phyloP scores from a whole-genome alignment of 2,329 filamentous ascomycete genomes.

The Sclerotinia minor region DNA sequence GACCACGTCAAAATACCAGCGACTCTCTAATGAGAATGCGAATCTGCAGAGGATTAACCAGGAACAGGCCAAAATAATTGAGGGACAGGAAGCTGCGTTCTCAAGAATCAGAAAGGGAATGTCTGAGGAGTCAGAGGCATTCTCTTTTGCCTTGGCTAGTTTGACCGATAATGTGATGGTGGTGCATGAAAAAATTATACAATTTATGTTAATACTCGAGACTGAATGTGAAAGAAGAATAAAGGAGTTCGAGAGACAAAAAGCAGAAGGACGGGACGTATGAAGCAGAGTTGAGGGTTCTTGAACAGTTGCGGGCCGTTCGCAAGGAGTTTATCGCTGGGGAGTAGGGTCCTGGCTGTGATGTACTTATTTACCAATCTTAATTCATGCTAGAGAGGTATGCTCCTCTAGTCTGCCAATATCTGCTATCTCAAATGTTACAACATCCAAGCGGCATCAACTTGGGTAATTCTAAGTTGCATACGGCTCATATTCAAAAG shows the following conservation, averaged over 20 bases:
- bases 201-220: rapidly evolving
- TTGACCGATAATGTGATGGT: background rate
- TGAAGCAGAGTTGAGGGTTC: background rate
- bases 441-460: no score
- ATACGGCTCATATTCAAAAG: background rate
- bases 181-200: background rate
- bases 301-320: background rate
- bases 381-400: background rate
- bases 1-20: background rate
- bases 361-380: no score
- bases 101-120: background rate
- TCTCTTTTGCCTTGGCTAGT: background rate
- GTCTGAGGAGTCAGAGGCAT: background rate
- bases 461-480: background rate
- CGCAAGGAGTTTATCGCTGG: background rate
- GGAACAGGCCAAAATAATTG: background rate
- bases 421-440: rapidly evolving
- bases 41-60: background rate
- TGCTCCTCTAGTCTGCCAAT: background rate
- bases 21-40: background rate
- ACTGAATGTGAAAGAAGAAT: background rate
- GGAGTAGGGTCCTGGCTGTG: background rate
- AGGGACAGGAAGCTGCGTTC: background rate
- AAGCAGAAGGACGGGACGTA: background rate
- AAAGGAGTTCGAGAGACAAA: background rate